A percentile compares a stretch with the other conserved stretches of the same genome.
phyloP scores from a whole-genome alignment of 306 rosid genomes.

The Oemleria cerasiformis region DNA sequence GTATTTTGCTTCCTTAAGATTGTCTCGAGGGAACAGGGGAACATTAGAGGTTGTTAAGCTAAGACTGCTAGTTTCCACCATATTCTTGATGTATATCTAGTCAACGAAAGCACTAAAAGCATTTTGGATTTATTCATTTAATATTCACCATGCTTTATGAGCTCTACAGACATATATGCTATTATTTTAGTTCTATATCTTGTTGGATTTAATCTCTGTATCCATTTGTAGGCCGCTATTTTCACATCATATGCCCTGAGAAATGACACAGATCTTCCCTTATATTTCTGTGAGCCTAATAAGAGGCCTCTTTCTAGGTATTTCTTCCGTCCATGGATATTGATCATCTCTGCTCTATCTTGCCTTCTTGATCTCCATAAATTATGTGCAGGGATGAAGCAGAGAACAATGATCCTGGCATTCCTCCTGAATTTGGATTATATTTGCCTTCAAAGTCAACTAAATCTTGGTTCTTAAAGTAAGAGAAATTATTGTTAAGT shows the following conservation, averaged over 20 bases:
- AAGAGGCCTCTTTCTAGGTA: conserved; percentile 67
- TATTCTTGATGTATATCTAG: conserved; percentile 1
- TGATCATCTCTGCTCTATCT: conserved; percentile 16
- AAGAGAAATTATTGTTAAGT: conserved; percentile 35
- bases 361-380: conserved; percentile 27
- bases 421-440: conserved; percentile 67
- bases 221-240: conserved; percentile 63
- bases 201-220: conserved; percentile 24
- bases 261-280: conserved; percentile 65
- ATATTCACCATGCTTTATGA: neutral
- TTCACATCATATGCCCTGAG: conserved; percentile 76
- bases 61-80: neutral
- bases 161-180: neutral
- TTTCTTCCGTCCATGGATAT: conserved; percentile 19
- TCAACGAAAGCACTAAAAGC: neutral
- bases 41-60: conserved; percentile 67
- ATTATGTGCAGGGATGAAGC: conserved; percentile 53
- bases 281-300: conserved; percentile 64
- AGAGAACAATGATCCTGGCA: conserved; percentile 40
- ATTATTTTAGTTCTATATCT: conserved; percentile 22
- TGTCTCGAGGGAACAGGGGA: conserved; percentile 79
- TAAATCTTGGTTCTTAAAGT: conserved; percentile 86
- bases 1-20: conserved; percentile 65
- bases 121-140: neutral
- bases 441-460: conserved; percentile 64